Evolutionary conservation across 495 filamentous ascomycete genomes (phyloP).

Genomic region (Arthonia radiata): DNA sequence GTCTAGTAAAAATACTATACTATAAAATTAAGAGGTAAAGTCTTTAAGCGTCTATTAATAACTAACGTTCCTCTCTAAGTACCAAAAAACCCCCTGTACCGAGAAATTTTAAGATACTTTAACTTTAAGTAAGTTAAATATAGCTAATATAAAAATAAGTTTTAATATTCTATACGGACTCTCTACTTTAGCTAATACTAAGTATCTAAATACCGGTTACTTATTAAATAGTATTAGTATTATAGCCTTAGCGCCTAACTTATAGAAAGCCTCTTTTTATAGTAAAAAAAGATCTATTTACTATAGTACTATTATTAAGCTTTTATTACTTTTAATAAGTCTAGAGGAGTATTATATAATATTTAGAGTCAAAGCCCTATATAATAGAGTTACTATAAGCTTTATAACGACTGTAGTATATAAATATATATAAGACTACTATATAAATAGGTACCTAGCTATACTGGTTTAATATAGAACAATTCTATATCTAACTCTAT

Average conservation of each 20-base stretch:
- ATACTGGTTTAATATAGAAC: too few relatives aligned
- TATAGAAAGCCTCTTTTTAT: slow-evolving; percentile 9
- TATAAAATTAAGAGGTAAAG: too few relatives aligned
- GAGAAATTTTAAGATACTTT: too few relatives aligned
- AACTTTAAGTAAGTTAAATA: too few relatives aligned
- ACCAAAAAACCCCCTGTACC: too few relatives aligned
- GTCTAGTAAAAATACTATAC: too few relatives aligned
- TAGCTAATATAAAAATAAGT: too few relatives aligned
- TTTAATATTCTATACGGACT: slow-evolving; percentile 3
- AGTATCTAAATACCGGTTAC: slow-evolving; percentile 2
- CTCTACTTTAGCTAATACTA: slow-evolving; percentile 6
- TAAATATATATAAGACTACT: slow-evolving; percentile 8
- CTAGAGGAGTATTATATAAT: slow-evolving; percentile 6
- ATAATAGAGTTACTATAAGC: slow-evolving; percentile 5
- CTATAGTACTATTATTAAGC: slow-evolving; percentile 7
- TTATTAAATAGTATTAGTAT: slow-evolving; percentile 7
- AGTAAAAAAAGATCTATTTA: slow-evolving; percentile 8
- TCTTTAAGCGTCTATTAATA: too few relatives aligned
- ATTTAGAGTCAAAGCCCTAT: slow-evolving; percentile 5
- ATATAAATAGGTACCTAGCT: slow-evolving; percentile 8
- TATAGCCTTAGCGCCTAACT: slow-evolving; percentile 8
- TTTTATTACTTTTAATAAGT: slow-evolving; percentile 7
- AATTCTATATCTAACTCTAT: too few relatives aligned
- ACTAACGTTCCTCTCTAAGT: too few relatives aligned
- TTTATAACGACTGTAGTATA: slow-evolving; percentile 8